Base-by-base conservation (phyloP, 257 asterid species). In the Rubia yunnanensis region DNA sequence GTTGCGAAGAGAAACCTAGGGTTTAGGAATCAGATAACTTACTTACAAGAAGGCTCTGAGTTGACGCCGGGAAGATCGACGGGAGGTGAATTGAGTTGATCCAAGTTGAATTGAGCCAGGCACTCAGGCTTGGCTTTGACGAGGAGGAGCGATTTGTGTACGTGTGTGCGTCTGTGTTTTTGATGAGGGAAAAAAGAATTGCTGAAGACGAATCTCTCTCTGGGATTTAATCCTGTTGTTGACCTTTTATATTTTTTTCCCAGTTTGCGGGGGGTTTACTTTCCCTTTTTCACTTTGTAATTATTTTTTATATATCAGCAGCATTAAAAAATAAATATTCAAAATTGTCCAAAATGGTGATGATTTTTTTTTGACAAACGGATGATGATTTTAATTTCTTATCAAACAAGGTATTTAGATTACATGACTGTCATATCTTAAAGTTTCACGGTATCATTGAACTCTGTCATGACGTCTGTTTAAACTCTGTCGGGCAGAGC, bases 141-240 rank as follows among this genome's bases (percentile, higher is more conserved):
- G 54, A 68, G 30, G 68, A 28, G 26, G 71, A 71, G 67, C 75
- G 75, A 63, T 71, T 69, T 60, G 61, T 20, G 57, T 11, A 22
- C 36, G 36, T 44, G 4, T 41, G 50, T 44, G 22, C 3, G 50
- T 15, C 20, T 44, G n/a, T 17, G n/a, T 24, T 10, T 17, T 9
- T 32, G 54, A 54, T 23, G 55, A 49, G 39, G 54, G 27, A 41
- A 10, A 49, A 34, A 61, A 55, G 70, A 73, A 68, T 54, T 41
- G 78, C 67, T 46, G 71, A 74, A 68, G 74, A 74, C 74, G 78
- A 63, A 63, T 63, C 78, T 68, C 78, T 60, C 28, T 73, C 41
- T 61, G 68, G 53, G 65, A 62, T 32, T 32, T 39, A 67, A 66
- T 60, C 64, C 28, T 8, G 38, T 60, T 72, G 52, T 27, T 34